Evolutionary conservation across 768 basidiomycete species (phyloP), one percentile per base, ranked within the genome.

Genomic region (Pleurotus sapidus): DNA sequence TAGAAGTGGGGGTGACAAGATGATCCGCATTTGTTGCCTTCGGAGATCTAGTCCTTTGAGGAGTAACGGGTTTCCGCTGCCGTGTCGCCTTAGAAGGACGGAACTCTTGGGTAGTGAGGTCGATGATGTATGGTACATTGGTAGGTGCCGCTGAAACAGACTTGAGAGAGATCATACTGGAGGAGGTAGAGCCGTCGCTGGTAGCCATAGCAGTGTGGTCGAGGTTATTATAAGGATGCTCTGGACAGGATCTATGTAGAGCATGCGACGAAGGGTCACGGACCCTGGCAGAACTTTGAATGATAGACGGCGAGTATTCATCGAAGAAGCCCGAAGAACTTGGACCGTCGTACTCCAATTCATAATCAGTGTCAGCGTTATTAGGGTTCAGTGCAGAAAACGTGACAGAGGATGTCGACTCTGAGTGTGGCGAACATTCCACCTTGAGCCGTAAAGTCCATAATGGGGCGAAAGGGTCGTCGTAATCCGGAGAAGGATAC

Each of bases 401-500:
- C 34, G 51, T 53, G 51, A 53, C 39, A 12, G 11, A 38, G 23
- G 17, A 38, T n/a, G 11, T 34, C 30, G 30, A 34, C 30, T 34
- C 30, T 7, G 15, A 53, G 15, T 23, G 38, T 20, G 38, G 27
- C n/a, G 30, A 50, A 50, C 30, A 50, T 53, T 50, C 38, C 40
- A 75, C 72, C 42, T 77, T 72, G 58, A 68, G 72, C 34, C 78
- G 77, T 37, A 79, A 68, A 40, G 73, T 74, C 43, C 74, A 67
- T 42, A 82, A 71, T 0, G 77, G 68, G 17, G 74, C 77, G 38
- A 77, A 79, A 18, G 79, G 79, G 62, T 81, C 77, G 25, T 64
- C 65, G n/a, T 74, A 77, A 65, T 82, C 80, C 17, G 77, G 77
- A 3, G 63, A 66, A 4, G 80, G 75, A 57, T 79, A 79, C 23